phyloP scores from a whole-genome alignment of 2,329 filamentous ascomycete species.

The Alternaria sp. region DNA sequence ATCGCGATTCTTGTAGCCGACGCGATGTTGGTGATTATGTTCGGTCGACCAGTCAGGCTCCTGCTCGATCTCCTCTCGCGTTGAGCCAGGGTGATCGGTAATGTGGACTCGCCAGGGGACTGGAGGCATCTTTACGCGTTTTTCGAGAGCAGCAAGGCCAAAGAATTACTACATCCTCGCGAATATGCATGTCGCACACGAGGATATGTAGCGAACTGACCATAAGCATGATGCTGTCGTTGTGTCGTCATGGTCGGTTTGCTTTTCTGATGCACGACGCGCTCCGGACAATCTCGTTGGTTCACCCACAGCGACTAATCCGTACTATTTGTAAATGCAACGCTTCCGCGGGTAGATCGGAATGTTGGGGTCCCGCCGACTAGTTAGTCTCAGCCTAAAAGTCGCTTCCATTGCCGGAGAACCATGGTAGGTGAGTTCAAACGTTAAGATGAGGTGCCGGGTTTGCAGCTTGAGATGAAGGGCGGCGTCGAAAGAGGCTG shows the following conservation, averaged over 20 bases:
- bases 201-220: background rate
- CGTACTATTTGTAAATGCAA: background rate
- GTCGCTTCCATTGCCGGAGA: background rate
- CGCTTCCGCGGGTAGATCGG: background rate
- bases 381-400: background rate
- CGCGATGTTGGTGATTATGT: constrained; percentile 47
- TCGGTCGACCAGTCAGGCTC: constrained; percentile 55
- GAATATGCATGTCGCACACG: background rate
- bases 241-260: background rate
- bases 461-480: background rate
- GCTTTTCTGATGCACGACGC: background rate
- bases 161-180: background rate
- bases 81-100: constrained; percentile 52
- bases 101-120: constrained; percentile 40
- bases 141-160: background rate
- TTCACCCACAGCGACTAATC: background rate
- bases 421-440: background rate
- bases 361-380: background rate
- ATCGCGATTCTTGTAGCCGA: constrained; percentile 52
- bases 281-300: background rate
- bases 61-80: constrained; percentile 50
- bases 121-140: constrained; percentile 33
- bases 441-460: background rate
- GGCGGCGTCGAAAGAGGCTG: background rate
- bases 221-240: background rate